Percentiles rank a stretch among this genome's conserved stretches.
Conservation (phyloP, 306 rosid genomes). For the Cicer yamashitae region DNA sequence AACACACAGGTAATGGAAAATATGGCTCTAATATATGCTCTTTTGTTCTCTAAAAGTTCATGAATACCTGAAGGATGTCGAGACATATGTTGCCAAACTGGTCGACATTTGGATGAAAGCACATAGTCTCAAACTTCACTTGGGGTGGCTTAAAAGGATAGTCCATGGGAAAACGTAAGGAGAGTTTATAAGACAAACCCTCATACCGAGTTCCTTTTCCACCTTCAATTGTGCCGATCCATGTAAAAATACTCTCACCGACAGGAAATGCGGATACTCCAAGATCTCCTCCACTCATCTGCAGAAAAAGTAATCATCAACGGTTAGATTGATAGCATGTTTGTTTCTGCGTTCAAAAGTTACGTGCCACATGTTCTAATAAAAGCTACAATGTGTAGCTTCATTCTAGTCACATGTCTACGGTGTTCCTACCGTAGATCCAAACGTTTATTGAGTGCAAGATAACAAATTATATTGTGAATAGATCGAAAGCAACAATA, state of each 20-base stretch:
- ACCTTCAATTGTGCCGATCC: constrained; percentile 97
- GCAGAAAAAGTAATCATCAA: constrained; percentile 39
- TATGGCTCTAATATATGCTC: background rate
- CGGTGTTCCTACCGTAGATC: too few relatives aligned
- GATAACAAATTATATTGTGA: constrained; percentile 24
- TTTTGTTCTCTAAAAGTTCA: constrained; percentile 8
- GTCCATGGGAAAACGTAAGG: constrained; percentile 81
- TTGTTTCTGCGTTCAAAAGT: too few relatives aligned
- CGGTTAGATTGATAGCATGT: background rate
- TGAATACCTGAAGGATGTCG: constrained; percentile 93
- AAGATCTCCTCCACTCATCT: constrained; percentile 96
- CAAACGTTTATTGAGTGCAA: background rate
- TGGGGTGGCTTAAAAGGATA: constrained; percentile 96
- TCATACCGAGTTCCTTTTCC: constrained; percentile 92
- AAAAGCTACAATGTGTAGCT: too few relatives aligned
- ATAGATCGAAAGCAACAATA: background rate
- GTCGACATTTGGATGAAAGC: constrained; percentile 98
- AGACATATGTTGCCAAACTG: constrained; percentile 97
- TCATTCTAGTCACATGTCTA: too few relatives aligned
- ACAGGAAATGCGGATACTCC: constrained; percentile 96
- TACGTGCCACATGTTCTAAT: too few relatives aligned
- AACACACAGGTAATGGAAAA: constrained; percentile 6
- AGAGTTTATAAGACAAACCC: constrained; percentile 92
- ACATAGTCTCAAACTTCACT: constrained; percentile 90
- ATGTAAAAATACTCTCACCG: constrained; percentile 86